phyloP scores from a whole-genome alignment of 495 filamentous ascomycete genomes.

The Hyaloscypha bicolor region DNA sequence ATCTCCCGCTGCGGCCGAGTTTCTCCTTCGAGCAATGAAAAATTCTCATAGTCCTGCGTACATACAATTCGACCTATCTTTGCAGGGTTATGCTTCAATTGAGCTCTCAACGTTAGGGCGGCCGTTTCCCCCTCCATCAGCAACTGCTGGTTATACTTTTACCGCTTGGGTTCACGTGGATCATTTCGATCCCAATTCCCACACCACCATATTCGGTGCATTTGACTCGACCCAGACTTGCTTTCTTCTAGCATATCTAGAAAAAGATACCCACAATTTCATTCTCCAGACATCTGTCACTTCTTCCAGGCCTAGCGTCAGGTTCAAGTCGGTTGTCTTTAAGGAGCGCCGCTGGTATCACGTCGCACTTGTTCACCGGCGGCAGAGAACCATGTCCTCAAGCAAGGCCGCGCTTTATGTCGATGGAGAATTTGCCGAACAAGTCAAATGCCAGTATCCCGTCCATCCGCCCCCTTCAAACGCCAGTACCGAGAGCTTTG shows the following conservation, averaged over 20 bases:
- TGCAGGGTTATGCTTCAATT: conserved; percentile 84
- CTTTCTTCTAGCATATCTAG: conserved; percentile 90
- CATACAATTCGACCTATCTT: conserved; percentile 91
- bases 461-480: conserved; percentile 63
- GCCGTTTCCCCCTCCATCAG: conserved; percentile 74
- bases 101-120: conserved; percentile 83
- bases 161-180: conserved; percentile 87
- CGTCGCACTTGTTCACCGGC: conserved; percentile 80
- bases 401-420: conserved; percentile 89
- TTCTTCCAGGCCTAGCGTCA: conserved; percentile 82
- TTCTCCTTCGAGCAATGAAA: conserved; percentile 73
- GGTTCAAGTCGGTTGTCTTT: conserved; percentile 84
- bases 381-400: conserved; percentile 65
- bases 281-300: conserved; percentile 95
- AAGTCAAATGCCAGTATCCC: conserved; percentile 87
- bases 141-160: conserved; percentile 81
- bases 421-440: conserved; percentile 90
- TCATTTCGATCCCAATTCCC: conserved; percentile 77
- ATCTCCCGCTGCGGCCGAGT: conserved; percentile 64
- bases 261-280: conserved; percentile 92
- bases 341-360: conserved; percentile 85
- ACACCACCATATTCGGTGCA: conserved; percentile 94
- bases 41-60: conserved; percentile 75
- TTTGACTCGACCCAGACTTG: conserved; percentile 93
- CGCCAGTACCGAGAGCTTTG: conserved; percentile 60